Base-by-base conservation (phyloP, 2,329 filamentous ascomycete species). In the Pseudocercospora crystallina region DNA sequence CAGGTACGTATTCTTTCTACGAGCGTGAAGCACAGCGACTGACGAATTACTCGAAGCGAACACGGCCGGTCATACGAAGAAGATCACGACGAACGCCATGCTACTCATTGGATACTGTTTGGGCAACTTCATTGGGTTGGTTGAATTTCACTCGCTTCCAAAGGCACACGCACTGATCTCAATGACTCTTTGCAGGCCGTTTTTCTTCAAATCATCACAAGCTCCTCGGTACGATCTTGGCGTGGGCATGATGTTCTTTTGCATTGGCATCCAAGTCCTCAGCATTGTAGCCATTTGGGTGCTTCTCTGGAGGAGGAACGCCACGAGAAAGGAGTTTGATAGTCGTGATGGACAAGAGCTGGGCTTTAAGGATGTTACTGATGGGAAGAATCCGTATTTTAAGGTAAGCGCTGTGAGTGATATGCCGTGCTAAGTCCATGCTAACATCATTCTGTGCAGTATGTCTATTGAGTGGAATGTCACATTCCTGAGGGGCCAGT, bases 71-170 rank as follows among this genome's bases (percentile, higher is more conserved):
- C 79, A 83, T 54, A 82, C 80, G 1, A 84, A 84, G 62, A 83
- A 85, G 61, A 80, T 84, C 41, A 79, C 83, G 17, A 81, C 80
- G n/a, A 83, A 81, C 13, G 80, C 79, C 1, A 61, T 67, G 54
- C 61, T 65, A 39, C 62, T 60, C 35, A 41, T 67, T 26, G 58
- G 50, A 3, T 63, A 63, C 36, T 65, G 58, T 26, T 32, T 39
- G 9, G 42, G 43, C 12, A 55, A 52, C 31, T 43, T 52, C 34
- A 43, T 61, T 12, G 59, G 62, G 32, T 17, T 17, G 26, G 14
- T 13, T 3, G 3, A 12, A 15, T 14, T 32, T 36, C 5, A 26
- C 20, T 26, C 13, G 15, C 13, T n/a, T 39, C 2, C 29, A 10
- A 75, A n/a, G n/a, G n/a, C n/a, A 26, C 20, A 26, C 20, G 3